phyloP scores from a whole-genome alignment of 345 rosid species.

The Jatropha curcas region DNA sequence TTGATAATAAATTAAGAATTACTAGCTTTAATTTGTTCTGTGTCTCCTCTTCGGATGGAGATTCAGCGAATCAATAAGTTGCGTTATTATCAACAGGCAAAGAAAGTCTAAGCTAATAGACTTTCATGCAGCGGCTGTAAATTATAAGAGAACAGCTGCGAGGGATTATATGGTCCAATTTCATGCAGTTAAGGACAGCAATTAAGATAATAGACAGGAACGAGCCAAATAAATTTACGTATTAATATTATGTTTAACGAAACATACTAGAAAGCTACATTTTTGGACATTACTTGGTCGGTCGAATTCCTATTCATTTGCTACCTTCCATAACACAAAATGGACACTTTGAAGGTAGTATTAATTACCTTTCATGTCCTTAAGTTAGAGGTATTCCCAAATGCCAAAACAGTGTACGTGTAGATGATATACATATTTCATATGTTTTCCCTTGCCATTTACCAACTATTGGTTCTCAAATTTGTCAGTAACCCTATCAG shows the following conservation, averaged over 20 bases:
- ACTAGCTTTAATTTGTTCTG: too few species aligned
- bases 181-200: constrained; percentile 21
- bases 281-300: constrained; percentile 14
- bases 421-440: too few species aligned
- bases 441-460: too few species aligned
- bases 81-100: constrained; percentile 19
- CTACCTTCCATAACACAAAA: neutral
- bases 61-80: constrained; percentile 12
- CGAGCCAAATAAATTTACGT: constrained; percentile 9
- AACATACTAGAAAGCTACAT: constrained; percentile 9
- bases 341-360: too few species aligned
- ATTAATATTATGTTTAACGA: constrained; percentile 1
- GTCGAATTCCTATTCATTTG: neutral
- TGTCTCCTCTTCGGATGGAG: neutral
- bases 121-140: neutral
- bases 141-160: neutral
- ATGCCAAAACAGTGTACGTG: too few species aligned
- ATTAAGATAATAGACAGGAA: constrained; percentile 24
- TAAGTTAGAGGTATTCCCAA: too few species aligned
- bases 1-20: constrained; percentile 16
- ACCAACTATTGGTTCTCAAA: too few species aligned
- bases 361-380: too few species aligned
- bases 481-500: too few species aligned
- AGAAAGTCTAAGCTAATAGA: too few species aligned
- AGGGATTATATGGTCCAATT: constrained; percentile 19